A percentile compares a stretch with the other conserved stretches of the same genome.
Evolutionary conservation across 352 stramenopile genomes (phyloP).

Genomic region (Globisporangium perplexum): DNA sequence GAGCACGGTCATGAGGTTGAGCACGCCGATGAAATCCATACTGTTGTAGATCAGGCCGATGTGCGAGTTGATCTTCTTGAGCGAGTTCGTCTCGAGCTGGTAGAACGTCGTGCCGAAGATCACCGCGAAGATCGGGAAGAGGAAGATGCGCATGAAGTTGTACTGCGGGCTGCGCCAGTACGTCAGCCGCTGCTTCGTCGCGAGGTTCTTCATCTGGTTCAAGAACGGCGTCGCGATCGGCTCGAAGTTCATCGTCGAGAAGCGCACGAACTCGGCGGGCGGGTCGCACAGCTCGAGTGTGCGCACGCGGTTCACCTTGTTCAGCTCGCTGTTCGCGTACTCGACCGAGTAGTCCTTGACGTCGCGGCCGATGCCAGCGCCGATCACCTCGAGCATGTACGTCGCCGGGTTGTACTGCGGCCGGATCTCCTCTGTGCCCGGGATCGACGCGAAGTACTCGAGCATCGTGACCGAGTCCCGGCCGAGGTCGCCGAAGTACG

Average conservation of each 20-base stretch:
- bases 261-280: constrained; percentile 3
- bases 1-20: constrained; percentile 55
- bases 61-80: constrained; percentile 41
- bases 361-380: constrained; percentile 41
- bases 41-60: constrained; percentile 61
- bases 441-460: constrained; percentile 83
- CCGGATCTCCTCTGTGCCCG: constrained; percentile 55
- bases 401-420: constrained; percentile 80
- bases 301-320: constrained; percentile 21
- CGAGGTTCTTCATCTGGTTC: constrained; percentile 22
- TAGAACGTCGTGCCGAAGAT: constrained; percentile 73
- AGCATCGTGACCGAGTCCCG: constrained; percentile 74
- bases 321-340: constrained; percentile 39
- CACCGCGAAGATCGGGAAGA: constrained; percentile 46
- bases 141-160: constrained; percentile 59
- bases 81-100: constrained; percentile 23
- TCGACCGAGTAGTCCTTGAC: constrained; percentile 41
- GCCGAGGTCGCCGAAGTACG: constrained; percentile 86
- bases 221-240: constrained; percentile 39
- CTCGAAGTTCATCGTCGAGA: constrained; percentile 41
- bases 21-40: constrained; percentile 57
- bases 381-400: constrained; percentile 80
- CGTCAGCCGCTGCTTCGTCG: constrained; percentile 31
- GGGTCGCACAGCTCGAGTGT: constrained; percentile 15
- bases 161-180: constrained; percentile 59